Percentiles rank a stretch among this genome's conserved stretches.
Conservation (phyloP, 768 basidiomycete genomes). For the Pleurotus djamor region DNA sequence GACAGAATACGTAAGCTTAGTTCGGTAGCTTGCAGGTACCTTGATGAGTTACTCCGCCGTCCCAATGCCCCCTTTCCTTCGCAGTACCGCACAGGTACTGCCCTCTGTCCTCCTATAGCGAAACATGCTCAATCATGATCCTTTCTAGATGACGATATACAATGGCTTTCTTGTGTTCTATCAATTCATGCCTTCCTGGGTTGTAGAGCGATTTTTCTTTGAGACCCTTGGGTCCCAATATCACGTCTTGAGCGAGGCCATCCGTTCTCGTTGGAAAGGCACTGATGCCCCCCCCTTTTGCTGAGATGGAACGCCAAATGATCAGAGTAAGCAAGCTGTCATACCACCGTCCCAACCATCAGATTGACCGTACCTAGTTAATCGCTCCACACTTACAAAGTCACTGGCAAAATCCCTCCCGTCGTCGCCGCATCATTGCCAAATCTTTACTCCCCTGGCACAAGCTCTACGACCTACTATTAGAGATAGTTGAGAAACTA, state of each 20-base stretch:
- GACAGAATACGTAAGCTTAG: not conserved
- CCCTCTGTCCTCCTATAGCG: not conserved
- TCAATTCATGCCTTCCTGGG: constrained; percentile 47
- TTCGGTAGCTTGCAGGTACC: not conserved
- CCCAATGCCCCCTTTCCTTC: constrained; percentile 50
- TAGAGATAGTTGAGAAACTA: constrained; percentile 27
- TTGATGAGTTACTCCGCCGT: constrained; percentile 11
- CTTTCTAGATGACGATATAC: constrained; percentile 50
- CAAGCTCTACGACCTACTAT: constrained; percentile 47
- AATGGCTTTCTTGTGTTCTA: constrained; percentile 54
- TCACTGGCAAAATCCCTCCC: constrained; percentile 66
- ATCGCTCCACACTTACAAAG: constrained; percentile 57
- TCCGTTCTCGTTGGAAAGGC: constrained; percentile 36
- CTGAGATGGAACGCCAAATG: constrained; percentile 35
- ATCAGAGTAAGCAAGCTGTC: constrained; percentile 31
- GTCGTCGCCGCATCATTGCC: constrained; percentile 63
- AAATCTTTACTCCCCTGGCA: constrained; percentile 71
- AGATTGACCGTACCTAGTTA: constrained; percentile 35
- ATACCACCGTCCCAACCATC: not conserved
- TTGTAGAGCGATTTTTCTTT: constrained; percentile 61
- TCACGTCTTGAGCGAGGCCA: constrained; percentile 35
- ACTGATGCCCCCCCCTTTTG: constrained; percentile 32
- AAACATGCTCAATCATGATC: constrained; percentile 7
- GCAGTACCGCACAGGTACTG: constrained; percentile 61
- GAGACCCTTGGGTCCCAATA: constrained; percentile 63